These are phyloP conservation scores for Saitozyma podzolica DNA, from an alignment of 768 basidiomycete genomes.

Conservation along the genomic window DNA sequence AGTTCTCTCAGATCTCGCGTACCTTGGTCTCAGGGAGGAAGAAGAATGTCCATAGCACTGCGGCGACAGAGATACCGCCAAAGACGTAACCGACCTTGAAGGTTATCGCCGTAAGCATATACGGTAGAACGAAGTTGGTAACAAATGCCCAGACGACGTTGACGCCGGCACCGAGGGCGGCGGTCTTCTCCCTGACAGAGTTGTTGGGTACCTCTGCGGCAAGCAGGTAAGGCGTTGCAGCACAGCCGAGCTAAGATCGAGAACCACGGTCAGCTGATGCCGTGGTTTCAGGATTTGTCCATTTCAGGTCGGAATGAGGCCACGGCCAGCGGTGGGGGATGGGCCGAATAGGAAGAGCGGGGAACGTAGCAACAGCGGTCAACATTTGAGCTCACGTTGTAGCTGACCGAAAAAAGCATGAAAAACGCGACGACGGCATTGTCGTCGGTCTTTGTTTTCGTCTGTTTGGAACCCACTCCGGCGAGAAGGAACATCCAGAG, in stretches of 20 bases:
- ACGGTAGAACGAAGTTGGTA: constrained; percentile 11
- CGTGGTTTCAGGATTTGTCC: too few relatives aligned
- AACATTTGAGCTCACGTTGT: too few relatives aligned
- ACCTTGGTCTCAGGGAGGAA: constrained; percentile 4
- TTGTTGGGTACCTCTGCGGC: too few relatives aligned
- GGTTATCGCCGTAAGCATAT: constrained; percentile 8
- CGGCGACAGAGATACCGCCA: not conserved
- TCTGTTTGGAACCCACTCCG: not conserved
- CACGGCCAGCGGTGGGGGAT: constrained; percentile 12
- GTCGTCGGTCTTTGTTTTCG: constrained; percentile 5
- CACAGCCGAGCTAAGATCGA: too few relatives aligned
- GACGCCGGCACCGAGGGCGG: constrained; percentile 2
- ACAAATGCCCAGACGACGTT: constrained; percentile 16
- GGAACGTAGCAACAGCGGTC: too few relatives aligned
- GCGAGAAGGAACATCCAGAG: constrained; percentile 8
- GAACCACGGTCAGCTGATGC: too few relatives aligned
- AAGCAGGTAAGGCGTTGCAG: too few relatives aligned
- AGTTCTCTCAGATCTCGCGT: too few relatives aligned
- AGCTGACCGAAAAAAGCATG: constrained; percentile 12
- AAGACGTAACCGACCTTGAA: constrained; percentile 21
- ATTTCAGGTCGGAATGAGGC: not conserved
- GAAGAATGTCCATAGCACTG: constrained; percentile 1
- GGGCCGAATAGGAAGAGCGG: constrained; percentile 2
- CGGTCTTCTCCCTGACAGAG: too few relatives aligned
- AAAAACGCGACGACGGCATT: constrained; percentile 15